Base-by-base conservation (phyloP, 2,329 filamentous ascomycete species). In the Cladosporium sp. region DNA sequence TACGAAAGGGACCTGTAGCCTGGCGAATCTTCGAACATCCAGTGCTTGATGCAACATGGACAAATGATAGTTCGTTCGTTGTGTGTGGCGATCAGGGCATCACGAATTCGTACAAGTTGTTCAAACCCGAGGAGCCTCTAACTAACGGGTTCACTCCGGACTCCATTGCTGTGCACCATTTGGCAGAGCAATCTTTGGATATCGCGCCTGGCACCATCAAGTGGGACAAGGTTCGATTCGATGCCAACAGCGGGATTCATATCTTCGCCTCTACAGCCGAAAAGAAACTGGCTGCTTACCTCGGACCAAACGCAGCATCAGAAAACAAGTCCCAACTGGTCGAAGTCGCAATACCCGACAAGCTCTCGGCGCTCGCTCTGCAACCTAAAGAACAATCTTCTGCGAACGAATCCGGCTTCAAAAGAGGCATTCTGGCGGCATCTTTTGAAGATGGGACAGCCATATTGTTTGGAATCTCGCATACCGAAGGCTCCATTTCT, bases 41-140 rank as follows among this genome's bases (percentile, higher is more conserved):
- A 47, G 66, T 74, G 1, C 61, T 69, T 20, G 73, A 75, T 51
- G 72, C 69, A 1, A 64, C 67, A 11, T 75, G 73, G 72, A 69
- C 68, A 35, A 68, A 60, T 38, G 67, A 72, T 12, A 64, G 68
- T 3, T 62, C 63, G 2, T 74, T 76, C 53, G 63, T 72, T 8
- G 69, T 74, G 9, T 72, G 69, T 47, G 72, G 73, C 9, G 66
- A 68, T 7, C 59, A 67, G 15, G 58, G 58, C 0, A 43, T 60
- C 15, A 48, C 50, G 7, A 42, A 30, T 8, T 36, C 39, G 3
- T 43, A 42, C 29, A 30, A 39, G 16, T 29, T 50, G 12, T 20
- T 11, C 13, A 43, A 43, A 12, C 29, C 45, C 7, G 47, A 42
- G 16, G 15, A 18, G 12, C 32, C 38, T 4, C 18, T 42, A 15